These are phyloP conservation scores for Aspergillus vadensis DNA, from an alignment of 2,329 filamentous ascomycete genomes.

Conservation along the genomic window DNA sequence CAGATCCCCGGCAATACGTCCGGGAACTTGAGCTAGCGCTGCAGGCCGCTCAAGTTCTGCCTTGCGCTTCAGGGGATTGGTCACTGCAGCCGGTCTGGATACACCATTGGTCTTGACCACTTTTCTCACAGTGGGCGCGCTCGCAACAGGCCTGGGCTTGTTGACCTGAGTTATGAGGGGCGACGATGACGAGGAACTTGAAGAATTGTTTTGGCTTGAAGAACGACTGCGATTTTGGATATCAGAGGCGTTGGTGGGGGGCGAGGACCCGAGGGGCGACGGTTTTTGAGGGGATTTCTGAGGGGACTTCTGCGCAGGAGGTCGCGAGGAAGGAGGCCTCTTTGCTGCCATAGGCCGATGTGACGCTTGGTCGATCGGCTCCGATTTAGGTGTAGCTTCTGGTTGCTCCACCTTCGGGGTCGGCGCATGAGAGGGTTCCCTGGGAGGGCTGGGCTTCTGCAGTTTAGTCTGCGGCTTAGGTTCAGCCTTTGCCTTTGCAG, in stretches of 20 bases:
- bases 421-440: slow-evolving; percentile 23
- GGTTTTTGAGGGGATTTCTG: slow-evolving; percentile 60
- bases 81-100: slow-evolving; percentile 27
- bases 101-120: slow-evolving; percentile 31
- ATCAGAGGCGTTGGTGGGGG: slow-evolving; percentile 63
- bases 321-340: slow-evolving; percentile 39
- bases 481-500: slow-evolving; percentile 22
- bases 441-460: slow-evolving; percentile 21
- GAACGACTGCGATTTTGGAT: slow-evolving; percentile 49
- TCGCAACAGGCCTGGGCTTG: slow-evolving; percentile 27
- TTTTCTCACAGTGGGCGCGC: slow-evolving; percentile 24
- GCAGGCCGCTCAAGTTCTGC: slow-evolving; percentile 36
- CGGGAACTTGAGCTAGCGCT: slow-evolving; percentile 20
- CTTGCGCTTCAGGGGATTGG: slow-evolving; percentile 46
- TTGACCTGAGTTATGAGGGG: slow-evolving; percentile 46
- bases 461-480: slow-evolving; percentile 22
- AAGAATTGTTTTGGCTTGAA: slow-evolving; percentile 46
- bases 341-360: slow-evolving; percentile 39
- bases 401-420: slow-evolving; percentile 30
- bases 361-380: slow-evolving; percentile 24
- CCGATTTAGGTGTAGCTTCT: slow-evolving; percentile 28
- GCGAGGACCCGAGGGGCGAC: slow-evolving; percentile 63
- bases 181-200: slow-evolving; percentile 51
- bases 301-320: slow-evolving; percentile 51
- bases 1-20: slow-evolving; percentile 40